phyloP scores from a whole-genome alignment of 176 grass and related monocot genomes.

The Hyparrhenia diplandra region DNA sequence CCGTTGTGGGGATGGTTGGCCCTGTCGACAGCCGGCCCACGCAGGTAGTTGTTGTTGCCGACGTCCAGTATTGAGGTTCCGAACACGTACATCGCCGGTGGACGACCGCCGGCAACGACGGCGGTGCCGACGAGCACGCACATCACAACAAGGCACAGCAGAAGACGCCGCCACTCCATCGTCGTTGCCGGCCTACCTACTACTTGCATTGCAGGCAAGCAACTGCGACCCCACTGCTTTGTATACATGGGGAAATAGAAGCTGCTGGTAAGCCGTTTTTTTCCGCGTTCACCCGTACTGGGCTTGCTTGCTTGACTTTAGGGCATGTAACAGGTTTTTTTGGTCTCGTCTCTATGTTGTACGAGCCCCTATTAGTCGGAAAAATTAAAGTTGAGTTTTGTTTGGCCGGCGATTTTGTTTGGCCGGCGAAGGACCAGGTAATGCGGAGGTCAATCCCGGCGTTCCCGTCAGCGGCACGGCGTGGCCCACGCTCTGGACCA shows the following conservation, averaged over 20 bases:
- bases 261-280: not conserved
- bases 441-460: not conserved
- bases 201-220: not conserved
- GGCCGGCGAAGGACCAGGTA: not conserved
- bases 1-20: slow-evolving; percentile 34
- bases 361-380: no score
- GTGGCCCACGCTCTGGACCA: no score
- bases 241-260: not conserved
- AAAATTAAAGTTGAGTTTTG: no score
- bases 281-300: no score
- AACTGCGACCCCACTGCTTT: not conserved
- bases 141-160: not conserved
- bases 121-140: not conserved
- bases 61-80: slow-evolving; percentile 43
- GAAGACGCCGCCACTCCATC: not conserved
- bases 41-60: slow-evolving; percentile 45
- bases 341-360: no score
- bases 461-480: no score
- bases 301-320: no score
- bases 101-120: not conserved
- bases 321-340: no score
- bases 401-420: no score
- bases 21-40: not conserved
- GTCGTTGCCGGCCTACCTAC: not conserved
- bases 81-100: slow-evolving; percentile 40